Evolutionary conservation across 345 rosid genomes (phyloP).

Genomic region (Ricinus communis): DNA sequence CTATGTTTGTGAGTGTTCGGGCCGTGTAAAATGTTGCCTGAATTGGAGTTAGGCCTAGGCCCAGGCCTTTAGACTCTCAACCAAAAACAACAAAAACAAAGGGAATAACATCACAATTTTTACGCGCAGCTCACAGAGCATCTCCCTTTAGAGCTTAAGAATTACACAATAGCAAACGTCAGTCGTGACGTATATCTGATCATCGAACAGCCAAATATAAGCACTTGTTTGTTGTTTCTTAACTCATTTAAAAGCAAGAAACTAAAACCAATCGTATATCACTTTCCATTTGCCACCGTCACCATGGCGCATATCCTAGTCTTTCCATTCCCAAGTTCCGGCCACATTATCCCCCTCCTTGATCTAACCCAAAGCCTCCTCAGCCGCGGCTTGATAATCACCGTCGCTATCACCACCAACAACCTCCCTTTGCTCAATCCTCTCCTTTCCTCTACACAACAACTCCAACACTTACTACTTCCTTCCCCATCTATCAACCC

Average conservation of each 20-base stretch:
- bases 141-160: too few relatives aligned
- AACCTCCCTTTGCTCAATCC: slow-evolving; percentile 42
- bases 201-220: not conserved
- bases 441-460: slow-evolving; percentile 35
- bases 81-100: too few relatives aligned
- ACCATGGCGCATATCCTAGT: slow-evolving; percentile 43
- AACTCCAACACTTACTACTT: slow-evolving; percentile 22
- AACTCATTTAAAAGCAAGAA: too few relatives aligned
- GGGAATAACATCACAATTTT: too few relatives aligned
- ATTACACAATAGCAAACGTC: not conserved
- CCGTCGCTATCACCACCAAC: slow-evolving; percentile 44
- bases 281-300: not conserved
- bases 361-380: slow-evolving; percentile 56
- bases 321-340: slow-evolving; percentile 51
- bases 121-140: too few relatives aligned
- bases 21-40: too few relatives aligned
- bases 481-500: slow-evolving; percentile 24
- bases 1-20: too few relatives aligned
- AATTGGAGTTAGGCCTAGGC: too few relatives aligned
- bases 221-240: too few relatives aligned
- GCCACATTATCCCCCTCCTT: slow-evolving; percentile 70
- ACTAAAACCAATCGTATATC: too few relatives aligned
- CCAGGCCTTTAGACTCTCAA: too few relatives aligned
- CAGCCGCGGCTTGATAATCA: slow-evolving; percentile 47
- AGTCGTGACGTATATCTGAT: not conserved